These are phyloP conservation scores for Hemisphaericaspora lyxosophila DNA, from an alignment of 1,139 yeast species.

Conservation along the genomic window DNA sequence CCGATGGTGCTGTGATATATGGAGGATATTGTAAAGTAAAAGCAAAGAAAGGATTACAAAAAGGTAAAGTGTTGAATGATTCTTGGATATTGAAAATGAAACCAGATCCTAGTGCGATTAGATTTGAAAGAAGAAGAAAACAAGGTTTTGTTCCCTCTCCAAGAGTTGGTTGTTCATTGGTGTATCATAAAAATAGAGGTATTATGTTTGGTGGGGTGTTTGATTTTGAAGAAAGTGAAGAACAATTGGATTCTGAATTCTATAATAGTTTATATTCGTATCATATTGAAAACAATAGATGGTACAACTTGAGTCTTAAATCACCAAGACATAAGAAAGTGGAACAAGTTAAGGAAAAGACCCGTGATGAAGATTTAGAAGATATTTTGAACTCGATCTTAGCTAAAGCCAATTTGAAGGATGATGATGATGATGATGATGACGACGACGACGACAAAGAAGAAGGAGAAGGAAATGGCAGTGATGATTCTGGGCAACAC, in stretches of 20 bases:
- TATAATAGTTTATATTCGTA: conserved; percentile 80
- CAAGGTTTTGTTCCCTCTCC: conserved; percentile 90
- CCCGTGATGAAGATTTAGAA: conserved; percentile 81
- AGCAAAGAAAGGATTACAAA: conserved; percentile 83
- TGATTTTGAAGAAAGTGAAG: conserved; percentile 94
- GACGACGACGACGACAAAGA: conserved; percentile 46
- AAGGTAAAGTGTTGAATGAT: conserved; percentile 89
- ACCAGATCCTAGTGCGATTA: conserved; percentile 69
- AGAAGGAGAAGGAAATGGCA: conserved; percentile 47
- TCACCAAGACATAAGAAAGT: conserved; percentile 55
- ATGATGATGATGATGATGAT: conserved; percentile 49
- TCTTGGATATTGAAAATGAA: conserved; percentile 90
- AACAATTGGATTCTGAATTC: conserved; percentile 79
- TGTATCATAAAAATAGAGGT: conserved; percentile 88
- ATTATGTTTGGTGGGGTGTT: conserved; percentile 93
- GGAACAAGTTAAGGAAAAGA: conserved; percentile 45
- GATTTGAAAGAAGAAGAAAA: conserved; percentile 88
- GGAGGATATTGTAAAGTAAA: conserved; percentile 96
- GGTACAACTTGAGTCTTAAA: conserved; percentile 76
- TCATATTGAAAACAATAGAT: conserved; percentile 82
- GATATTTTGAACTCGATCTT: conserved; percentile 74
- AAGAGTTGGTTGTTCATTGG: conserved; percentile 93
- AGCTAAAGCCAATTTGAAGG: conserved; percentile 66
- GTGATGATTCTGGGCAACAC: conserved; percentile 36
- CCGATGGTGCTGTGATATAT: conserved; percentile 82